Percentiles rank a stretch among this genome's conserved stretches.
Conservation (phyloP, 805 yeast species). For the Lipomyces spencermartinsiae region DNA sequence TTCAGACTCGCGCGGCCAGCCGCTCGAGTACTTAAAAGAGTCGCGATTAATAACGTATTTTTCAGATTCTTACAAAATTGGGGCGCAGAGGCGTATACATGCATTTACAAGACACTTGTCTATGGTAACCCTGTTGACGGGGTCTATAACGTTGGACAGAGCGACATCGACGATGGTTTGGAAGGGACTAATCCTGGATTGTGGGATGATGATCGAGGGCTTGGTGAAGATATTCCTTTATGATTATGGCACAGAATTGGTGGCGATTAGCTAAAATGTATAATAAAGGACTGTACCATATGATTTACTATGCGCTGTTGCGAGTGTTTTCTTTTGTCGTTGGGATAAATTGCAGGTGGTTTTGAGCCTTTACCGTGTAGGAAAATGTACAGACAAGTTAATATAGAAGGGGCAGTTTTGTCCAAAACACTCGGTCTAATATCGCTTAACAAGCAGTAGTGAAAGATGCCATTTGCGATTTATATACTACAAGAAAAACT, state of each 20-base stretch:
- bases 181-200: background rate
- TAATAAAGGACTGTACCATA: background rate
- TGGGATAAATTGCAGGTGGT: conserved; percentile 10
- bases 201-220: conserved; percentile 14
- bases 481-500: background rate
- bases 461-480: background rate
- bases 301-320: background rate
- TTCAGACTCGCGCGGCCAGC: conserved; percentile 36
- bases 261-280: background rate
- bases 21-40: conserved; percentile 16
- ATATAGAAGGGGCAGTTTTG: background rate
- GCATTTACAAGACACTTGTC: conserved; percentile 44
- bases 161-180: background rate
- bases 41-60: conserved; percentile 38
- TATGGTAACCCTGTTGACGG: conserved; percentile 40
- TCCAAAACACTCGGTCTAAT: background rate
- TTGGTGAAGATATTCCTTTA: conserved; percentile 25
- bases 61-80: conserved; percentile 44
- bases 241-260: conserved; percentile 35
- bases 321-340: conserved; percentile 70
- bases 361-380: background rate
- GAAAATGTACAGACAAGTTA: background rate
- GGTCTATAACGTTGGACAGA: background rate
- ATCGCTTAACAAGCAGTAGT: background rate
- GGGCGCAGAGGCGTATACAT: conserved; percentile 45